Percentiles rank a stretch among this genome's conserved stretches.
Conservation (phyloP, 495 filamentous ascomycete genomes). For the Tuber indicum region DNA sequence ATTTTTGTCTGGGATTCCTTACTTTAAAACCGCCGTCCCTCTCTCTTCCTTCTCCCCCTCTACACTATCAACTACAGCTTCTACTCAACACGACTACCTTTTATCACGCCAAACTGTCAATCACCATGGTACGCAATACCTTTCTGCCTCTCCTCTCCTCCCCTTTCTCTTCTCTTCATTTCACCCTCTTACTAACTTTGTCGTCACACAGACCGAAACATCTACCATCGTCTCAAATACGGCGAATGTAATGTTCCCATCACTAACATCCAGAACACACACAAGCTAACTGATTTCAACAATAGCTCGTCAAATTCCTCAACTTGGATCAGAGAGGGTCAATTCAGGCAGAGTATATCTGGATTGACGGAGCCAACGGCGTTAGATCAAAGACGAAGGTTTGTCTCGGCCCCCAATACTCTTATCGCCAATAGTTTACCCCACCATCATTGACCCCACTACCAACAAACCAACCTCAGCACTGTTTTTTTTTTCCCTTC, state of each 20-base stretch:
- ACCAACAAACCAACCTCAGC: slow-evolving; percentile 5
- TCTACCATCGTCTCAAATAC: slow-evolving; percentile 40
- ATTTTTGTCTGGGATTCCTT: background rate
- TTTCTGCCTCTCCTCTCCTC: background rate
- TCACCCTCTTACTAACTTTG: slow-evolving; percentile 18
- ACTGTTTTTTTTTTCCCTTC: background rate
- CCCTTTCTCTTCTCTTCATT: slow-evolving; percentile 12
- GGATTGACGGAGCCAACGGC: slow-evolving; percentile 77
- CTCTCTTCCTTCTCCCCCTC: background rate
- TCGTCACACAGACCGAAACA: slow-evolving; percentile 21
- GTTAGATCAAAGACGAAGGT: slow-evolving; percentile 89
- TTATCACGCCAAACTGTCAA: background rate
- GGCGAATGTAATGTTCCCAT: slow-evolving; percentile 30
- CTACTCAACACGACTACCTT: background rate
- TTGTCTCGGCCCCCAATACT: slow-evolving; percentile 44
- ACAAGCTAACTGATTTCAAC: slow-evolving; percentile 15
- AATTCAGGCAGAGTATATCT: slow-evolving; percentile 92
- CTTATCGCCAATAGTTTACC: slow-evolving; percentile 14
- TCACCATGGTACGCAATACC: slow-evolving; percentile 29
- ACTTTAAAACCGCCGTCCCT: background rate
- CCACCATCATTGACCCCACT: slow-evolving; percentile 13
- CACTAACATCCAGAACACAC: background rate
- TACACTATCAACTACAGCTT: background rate
- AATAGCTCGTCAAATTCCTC: slow-evolving; percentile 85
- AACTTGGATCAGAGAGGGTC: slow-evolving; percentile 78